Percentiles rank a stretch among this genome's conserved stretches.
These are phyloP conservation scores for Monilinia fructicola DNA, from an alignment of 2,329 filamentous ascomycete species.

Conservation along the genomic window DNA sequence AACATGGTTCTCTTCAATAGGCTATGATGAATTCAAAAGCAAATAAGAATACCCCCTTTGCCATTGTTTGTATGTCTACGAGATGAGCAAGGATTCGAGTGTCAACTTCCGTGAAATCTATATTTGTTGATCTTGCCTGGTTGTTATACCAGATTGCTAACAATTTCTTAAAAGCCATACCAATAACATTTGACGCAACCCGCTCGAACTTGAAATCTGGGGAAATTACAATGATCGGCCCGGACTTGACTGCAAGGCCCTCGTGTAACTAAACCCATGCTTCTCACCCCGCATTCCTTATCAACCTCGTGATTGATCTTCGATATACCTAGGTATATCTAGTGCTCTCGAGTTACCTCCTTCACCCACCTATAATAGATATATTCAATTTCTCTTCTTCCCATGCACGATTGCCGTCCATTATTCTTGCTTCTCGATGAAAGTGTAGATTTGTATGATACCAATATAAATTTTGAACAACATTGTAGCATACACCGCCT, in stretches of 20 bases:
- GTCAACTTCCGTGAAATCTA: not conserved
- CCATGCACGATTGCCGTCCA: not conserved
- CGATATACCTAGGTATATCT: not conserved
- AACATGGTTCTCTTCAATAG: constrained; percentile 31
- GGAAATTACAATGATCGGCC: not conserved
- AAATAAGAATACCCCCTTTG: constrained; percentile 32
- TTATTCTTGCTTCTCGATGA: not conserved
- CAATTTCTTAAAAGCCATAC: not conserved
- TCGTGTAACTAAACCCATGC: not conserved
- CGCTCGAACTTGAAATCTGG: not conserved
- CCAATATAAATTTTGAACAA: not conserved
- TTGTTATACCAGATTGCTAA: not conserved
- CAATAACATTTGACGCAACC: not conserved
- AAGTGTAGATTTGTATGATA: not conserved
- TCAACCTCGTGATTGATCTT: constrained; percentile 18
- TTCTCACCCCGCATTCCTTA: constrained; percentile 21
- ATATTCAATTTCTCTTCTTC: not conserved
- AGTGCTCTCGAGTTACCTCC: not conserved
- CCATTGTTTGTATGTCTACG: constrained; percentile 9
- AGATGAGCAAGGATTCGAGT: not conserved
- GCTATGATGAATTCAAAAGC: constrained; percentile 37
- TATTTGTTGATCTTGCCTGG: not conserved
- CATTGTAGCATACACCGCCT: constrained; percentile 10
- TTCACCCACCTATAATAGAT: not conserved
- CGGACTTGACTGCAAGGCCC: not conserved